Evolutionary conservation across 73 alveolate species (phyloP), one percentile per base, ranked within the genome.

Genomic region (Paramecium pentaurelia): DNA sequence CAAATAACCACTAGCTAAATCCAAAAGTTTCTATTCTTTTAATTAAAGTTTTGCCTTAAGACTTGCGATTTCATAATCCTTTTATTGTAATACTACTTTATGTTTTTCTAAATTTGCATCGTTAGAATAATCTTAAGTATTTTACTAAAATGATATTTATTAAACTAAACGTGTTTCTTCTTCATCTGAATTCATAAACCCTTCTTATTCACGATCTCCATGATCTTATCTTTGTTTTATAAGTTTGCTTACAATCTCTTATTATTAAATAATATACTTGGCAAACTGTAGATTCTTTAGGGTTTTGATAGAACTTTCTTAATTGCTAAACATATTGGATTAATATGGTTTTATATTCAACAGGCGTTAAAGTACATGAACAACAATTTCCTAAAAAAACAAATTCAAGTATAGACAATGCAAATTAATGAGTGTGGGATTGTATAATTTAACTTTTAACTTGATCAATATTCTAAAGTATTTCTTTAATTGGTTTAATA

Each of bases 1-100:
- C 1, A 89, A 36, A 73, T 89, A 89, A 22, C 94, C 94, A 42
- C 77, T 89, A 1, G 94, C 88, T 36, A 89, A 89, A 27, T 71
- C 94, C 36, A 71, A 28, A 4, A 89, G 68, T 28, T 77, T 89
- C 8, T 54, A 32, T 11, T 89, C 94, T 73, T 83, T 68, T 5
- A 34, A 25, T 30, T 89, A 12, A 9, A 89, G 20, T 83, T 28
- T 89, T 4, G 51, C 30, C 12, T 71, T 64, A 20, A 89, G 40
- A 44, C 38, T 45, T 28, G 58, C 37, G 5, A 89, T 89, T 80
- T 45, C 71, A 10, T 27, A 40, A 47, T 80, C 91, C 49, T 80
- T 80, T 18, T 12, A 40, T 44, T 40, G 6, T 12, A 80, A 27
- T 22, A 45, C 10, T 18, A 45, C 91, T 27, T 80, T 44, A 6